Evolutionary conservation across 2,329 filamentous ascomycete species (phyloP).

Genomic region (Huntiella bhutanensis): DNA sequence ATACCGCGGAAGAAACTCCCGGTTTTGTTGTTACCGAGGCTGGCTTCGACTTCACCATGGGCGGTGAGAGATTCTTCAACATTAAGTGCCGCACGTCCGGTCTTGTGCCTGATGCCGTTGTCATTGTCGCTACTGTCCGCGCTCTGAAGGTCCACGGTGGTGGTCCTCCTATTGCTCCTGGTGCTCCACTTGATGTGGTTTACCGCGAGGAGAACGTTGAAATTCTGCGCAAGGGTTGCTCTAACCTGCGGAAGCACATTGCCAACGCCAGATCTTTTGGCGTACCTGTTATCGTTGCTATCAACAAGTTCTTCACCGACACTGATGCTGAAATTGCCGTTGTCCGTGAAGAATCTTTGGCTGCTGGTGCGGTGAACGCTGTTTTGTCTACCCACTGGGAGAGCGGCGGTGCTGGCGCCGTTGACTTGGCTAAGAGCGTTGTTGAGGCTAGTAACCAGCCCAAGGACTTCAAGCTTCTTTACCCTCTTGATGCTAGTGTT

Average conservation of each 20-base stretch:
- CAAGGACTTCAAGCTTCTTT: constrained; percentile 76
- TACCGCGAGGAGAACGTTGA: constrained; percentile 92
- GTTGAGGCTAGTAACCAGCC: constrained; percentile 66
- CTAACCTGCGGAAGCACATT: constrained; percentile 93
- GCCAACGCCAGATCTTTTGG: constrained; percentile 76
- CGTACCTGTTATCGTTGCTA: constrained; percentile 84
- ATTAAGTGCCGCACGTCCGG: constrained; percentile 97
- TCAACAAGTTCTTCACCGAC: constrained; percentile 92
- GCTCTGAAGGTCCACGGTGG: constrained; percentile 95
- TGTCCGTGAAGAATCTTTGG: constrained; percentile 75
- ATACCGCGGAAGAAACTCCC: constrained; percentile 61
- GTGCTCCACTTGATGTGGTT: constrained; percentile 64
- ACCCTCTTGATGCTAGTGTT: constrained; percentile 45
- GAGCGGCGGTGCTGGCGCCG: constrained; percentile 74
- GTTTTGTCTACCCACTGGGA: constrained; percentile 95
- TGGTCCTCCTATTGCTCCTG: constrained; percentile 80
- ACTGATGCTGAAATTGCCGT: constrained; percentile 81
- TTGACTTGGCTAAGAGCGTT: constrained; percentile 75
- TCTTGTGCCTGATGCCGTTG: constrained; percentile 78
- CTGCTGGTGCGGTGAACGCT: constrained; percentile 83
- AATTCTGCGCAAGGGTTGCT: constrained; percentile 69
- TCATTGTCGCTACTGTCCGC: constrained; percentile 87
- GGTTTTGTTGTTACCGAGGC: constrained; percentile 94
- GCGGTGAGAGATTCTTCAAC: constrained; percentile 98
- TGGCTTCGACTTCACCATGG: constrained; percentile 99